These are phyloP conservation scores for Golubevia pallescens DNA, from an alignment of 1,284 basidiomycete species.

Conservation along the genomic window DNA sequence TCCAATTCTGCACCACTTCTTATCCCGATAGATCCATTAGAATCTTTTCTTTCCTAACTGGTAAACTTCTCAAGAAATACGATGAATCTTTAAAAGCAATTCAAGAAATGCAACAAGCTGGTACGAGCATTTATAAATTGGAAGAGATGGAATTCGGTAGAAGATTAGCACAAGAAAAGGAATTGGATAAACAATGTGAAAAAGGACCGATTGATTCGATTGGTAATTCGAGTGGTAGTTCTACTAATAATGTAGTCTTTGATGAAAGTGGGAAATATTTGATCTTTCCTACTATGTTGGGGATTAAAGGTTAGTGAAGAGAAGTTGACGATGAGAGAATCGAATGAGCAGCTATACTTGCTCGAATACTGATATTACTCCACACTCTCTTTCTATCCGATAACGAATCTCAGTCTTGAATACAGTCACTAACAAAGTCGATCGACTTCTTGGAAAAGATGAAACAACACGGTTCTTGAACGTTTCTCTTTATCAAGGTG, in stretches of 20 bases:
- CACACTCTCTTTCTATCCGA: slow-evolving; percentile 5
- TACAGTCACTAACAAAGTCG: slow-evolving; percentile 90
- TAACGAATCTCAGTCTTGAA: slow-evolving; percentile 78
- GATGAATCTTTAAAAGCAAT: slow-evolving; percentile 91
- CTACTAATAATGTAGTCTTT: slow-evolving; percentile 76
- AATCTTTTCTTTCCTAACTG: slow-evolving; percentile 86
- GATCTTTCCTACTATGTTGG: slow-evolving; percentile 88
- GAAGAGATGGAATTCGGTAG: slow-evolving; percentile 99
- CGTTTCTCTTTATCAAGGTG: slow-evolving; percentile 87
- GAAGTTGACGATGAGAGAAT: neutral
- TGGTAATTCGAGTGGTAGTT: slow-evolving; percentile 30
- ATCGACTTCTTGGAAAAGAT: slow-evolving; percentile 87
- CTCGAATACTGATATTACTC: no score
- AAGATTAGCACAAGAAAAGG: slow-evolving; percentile 86
- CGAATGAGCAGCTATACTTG: no score
- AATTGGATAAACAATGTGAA: slow-evolving; percentile 77
- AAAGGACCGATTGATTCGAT: slow-evolving; percentile 66
- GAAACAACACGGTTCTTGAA: slow-evolving; percentile 91
- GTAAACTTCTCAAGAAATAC: slow-evolving; percentile 88
- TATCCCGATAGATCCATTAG: slow-evolving; percentile 90
- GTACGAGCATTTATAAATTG: slow-evolving; percentile 84
- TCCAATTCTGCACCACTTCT: slow-evolving; percentile 88
- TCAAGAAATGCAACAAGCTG: slow-evolving; percentile 80
- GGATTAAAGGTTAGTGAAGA: slow-evolving; percentile 79
- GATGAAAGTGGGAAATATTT: slow-evolving; percentile 95